Percentiles rank a stretch among this genome's conserved stretches.
These are phyloP conservation scores for Pinus tabuliformis DNA, from an alignment of 75 land plant species.

Conservation along the genomic window DNA sequence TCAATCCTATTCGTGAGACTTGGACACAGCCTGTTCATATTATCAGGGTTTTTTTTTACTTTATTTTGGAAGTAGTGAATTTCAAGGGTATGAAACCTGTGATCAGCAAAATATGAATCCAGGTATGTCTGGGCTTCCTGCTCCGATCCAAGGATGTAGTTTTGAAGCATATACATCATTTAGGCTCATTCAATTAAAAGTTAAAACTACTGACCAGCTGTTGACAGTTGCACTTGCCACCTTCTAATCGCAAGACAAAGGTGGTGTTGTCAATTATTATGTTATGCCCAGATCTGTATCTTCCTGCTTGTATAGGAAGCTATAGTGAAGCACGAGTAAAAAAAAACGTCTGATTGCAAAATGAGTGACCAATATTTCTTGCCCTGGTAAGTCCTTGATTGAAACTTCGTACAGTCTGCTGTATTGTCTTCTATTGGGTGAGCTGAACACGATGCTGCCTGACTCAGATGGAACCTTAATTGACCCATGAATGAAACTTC, in stretches of 20 bases:
- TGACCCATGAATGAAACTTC: background rate
- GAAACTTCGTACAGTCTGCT: background rate
- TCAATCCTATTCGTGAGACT: background rate
- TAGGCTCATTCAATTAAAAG: background rate
- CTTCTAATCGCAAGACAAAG: background rate
- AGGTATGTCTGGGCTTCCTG: background rate
- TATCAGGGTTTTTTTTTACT: background rate
- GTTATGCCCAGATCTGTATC: background rate
- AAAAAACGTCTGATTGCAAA: background rate
- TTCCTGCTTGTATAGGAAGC: background rate
- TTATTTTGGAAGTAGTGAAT: background rate
- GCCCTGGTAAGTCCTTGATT: background rate
- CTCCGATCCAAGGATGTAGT: background rate
- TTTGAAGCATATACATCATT: background rate
- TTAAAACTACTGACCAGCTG: background rate
- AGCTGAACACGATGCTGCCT: constrained; percentile 6
- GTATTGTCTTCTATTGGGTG: background rate
- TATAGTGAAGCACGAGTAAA: background rate
- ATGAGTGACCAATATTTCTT: background rate
- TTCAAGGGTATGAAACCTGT: background rate
- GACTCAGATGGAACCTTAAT: constrained; percentile 5
- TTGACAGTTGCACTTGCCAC: background rate
- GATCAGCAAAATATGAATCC: background rate
- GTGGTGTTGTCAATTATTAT: background rate
- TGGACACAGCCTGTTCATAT: background rate